Evolutionary conservation across 306 rosid genomes (phyloP), one percentile per base, ranked within the genome.

Genomic region (Begonia loranthoides): DNA sequence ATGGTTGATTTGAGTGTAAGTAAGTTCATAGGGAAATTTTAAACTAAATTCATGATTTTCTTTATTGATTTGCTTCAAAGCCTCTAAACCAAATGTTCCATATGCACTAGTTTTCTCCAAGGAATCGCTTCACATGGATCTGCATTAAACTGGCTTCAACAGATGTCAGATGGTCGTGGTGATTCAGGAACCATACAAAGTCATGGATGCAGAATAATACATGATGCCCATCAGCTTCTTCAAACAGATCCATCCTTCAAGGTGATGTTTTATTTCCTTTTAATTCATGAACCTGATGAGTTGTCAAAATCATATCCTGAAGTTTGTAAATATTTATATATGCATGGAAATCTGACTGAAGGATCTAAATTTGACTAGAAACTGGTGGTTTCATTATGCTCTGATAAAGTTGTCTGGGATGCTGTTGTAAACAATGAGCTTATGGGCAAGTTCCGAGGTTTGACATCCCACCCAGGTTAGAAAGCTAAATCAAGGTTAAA

Each of bases 321-420:
- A 5, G 15, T 43, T 43, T 43, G 47, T 43, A 43, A 43, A 43
- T 43, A 43, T 43, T 43, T 10, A 10, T 43, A 43, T 43, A 43
- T n/a, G 13, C 15, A 6, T 43, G 47, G 10, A 43, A 11, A 43
- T 56, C 12, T 6, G 60, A 52, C 12, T 21, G 44, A 48, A 17
- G 58, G 39, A 55, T 10, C 49, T 50, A 56, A 44, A 65, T 50
- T 56, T 24, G 49, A 68, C 79, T 60, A 87, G 95, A 71, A 71
- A 57, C 15, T 87, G 63, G 95, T 79, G 69, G 39, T 68, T 57
- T 75, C 93, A 45, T 61, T 87, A 6, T 76, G 86, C 36, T 68
- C 81, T 53, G 95, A 87, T 66, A 66, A 66, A 58, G 79, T 71
- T 15, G 45, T 82, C 59, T 87, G 90, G 90, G 64, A 73, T 66